Base-by-base conservation (phyloP, 345 rosid genomes). In the Hibiscus mutabilis region DNA sequence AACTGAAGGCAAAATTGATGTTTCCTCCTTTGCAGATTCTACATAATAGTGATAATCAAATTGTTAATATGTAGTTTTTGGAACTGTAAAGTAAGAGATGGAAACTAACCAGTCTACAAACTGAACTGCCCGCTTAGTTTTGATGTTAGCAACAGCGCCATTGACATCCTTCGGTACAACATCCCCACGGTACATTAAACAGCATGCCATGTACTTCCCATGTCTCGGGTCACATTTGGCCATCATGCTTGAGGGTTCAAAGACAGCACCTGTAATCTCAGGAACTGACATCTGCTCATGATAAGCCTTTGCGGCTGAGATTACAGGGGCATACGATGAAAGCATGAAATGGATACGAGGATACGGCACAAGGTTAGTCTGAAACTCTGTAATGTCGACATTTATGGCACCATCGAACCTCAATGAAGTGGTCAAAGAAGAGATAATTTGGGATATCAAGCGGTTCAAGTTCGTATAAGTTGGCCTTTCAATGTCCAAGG, bases 201-300 rank as follows among this genome's bases (percentile, higher is more conserved):
- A 91, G 60, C 97, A 91, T 58, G 92, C 93, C 92, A 87, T 91
- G 83, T 88, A 88, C 74, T 91, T 91, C 62, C 93, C 96, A 1
- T 88, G 93, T 80, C 96, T 81, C 27, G 96, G 96, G 72, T 91
- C 96, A 67, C 93, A 91, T 82, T 88, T 91, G 42, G 92, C 92
- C 97, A 91, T 91, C 97, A 87, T 88, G 74, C 83, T 88, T 19
- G 91, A 82, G n/a, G 96, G 96, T 69, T 90, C 91, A 76, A 90
- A 90, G 60, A 88, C 90, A 11, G 88, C 81, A 65, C 81, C 88
- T 1, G 96, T 90, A 73, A 90, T 85, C 80, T 90, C 96, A 63
- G 91, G 89, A 68, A 90, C 83, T 0, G 93, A 90, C 31, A 88
- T 74, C 81, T 86, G 93, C 80, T 90, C 93, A 42, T 88, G 93